A percentile compares a stretch with the other conserved stretches of the same genome.
Evolutionary conservation across 805 yeast genomes (phyloP).

Genomic region (Kodamaea hsintzibuensis): DNA sequence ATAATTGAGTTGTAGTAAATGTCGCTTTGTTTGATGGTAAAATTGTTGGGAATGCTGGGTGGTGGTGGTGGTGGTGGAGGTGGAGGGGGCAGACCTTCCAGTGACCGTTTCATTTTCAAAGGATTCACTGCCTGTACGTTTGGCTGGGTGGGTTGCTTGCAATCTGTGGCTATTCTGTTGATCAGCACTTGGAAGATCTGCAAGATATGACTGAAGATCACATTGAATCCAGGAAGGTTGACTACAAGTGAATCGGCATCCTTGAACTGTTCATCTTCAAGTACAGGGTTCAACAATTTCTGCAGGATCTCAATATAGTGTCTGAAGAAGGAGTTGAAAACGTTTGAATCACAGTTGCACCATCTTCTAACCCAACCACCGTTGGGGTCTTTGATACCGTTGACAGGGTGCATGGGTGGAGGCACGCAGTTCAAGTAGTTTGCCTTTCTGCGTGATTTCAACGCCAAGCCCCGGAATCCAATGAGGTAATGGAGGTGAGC

Average conservation of each 20-base stretch:
- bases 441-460: constrained; percentile 26
- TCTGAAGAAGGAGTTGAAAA: constrained; percentile 61
- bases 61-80: constrained; percentile 11
- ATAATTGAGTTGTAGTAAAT: constrained; percentile 40
- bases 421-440: constrained; percentile 34
- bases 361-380: constrained; percentile 66
- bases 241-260: constrained; percentile 12
- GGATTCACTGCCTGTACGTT: constrained; percentile 1
- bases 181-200: constrained; percentile 42
- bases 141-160: constrained; percentile 7
- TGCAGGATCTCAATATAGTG: constrained; percentile 45
- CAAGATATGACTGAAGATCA: constrained; percentile 46
- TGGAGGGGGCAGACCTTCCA: constrained; percentile 3
- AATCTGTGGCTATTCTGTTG: constrained; percentile 13
- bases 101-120: constrained; percentile 2
- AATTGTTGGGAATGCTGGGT: constrained; percentile 12
- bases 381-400: constrained; percentile 55
- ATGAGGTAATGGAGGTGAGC: constrained; percentile 30
- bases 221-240: constrained; percentile 47
- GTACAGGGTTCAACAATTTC: constrained; percentile 7
- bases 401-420: constrained; percentile 44
- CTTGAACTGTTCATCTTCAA: neutral
- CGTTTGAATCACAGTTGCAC: constrained; percentile 56
- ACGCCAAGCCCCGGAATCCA: constrained; percentile 29
- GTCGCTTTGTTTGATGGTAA: constrained; percentile 28